Base-by-base conservation (phyloP, 257 asterid genomes). In the Nicotiana benthamiana region DNA sequence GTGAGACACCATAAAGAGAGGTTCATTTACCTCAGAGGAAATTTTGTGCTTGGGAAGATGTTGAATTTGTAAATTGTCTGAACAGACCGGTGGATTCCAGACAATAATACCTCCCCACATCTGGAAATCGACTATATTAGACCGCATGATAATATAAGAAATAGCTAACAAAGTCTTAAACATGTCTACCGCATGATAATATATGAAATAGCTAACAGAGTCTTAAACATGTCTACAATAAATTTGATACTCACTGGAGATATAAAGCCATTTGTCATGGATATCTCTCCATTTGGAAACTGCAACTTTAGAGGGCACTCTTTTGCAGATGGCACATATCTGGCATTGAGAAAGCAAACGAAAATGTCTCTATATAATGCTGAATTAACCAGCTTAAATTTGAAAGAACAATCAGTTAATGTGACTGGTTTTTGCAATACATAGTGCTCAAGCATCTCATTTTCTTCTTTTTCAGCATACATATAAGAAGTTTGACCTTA, bases 51-150 rank as follows among this genome's bases (percentile, higher is more conserved):
- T 87, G 85, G 76, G 85, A 85, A 26, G 91, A 61, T 80, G 82
- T 78, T 77, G 84, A 79, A 82, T 24, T 76, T 81, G 82, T 18
- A 88, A 83, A 83, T 79, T 89, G 30, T 80, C 87, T 67, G 85
- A 87, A 87, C 97, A 93, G 84, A 86, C 89, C 7, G 94, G 88
- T 83, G 98, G 95, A 79, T 93, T 95, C 98, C 98, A 93, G 79
- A 93, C 95, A 86, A 90, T 88, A 77, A 95, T 91, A 77, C 99
- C 90, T 79, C 99, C 99, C 98, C 99, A 95, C 97, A 92, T 92
- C 99, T 95, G 86, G 76, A 89, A 82, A 82, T 40, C 75, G 28
- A 54, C 27, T 56, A n/a, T 64, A 77, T 77, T 24, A 72, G 32
- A 72, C 78, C 48, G 40, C 60, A 22, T 72, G 60, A 46, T 46